Base-by-base conservation (phyloP, 176 grass and related monocot genomes). In the Zoysia japonica region DNA sequence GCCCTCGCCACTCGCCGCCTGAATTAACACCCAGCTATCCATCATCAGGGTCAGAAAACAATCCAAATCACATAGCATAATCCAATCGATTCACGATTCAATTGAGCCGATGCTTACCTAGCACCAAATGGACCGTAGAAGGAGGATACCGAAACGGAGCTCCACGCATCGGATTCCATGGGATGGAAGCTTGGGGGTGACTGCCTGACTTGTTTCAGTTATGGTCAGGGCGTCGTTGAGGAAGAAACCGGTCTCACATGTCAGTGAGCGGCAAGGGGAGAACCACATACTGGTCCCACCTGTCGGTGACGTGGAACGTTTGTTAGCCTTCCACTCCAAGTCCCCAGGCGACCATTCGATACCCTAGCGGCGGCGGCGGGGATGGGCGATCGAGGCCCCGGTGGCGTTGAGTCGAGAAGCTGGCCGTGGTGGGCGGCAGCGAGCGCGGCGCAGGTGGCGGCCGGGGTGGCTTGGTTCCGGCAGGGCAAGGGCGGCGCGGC, bases 401-500 rank as follows among this genome's bases (percentile, higher is more conserved):
- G 47, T 71, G 82, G 47, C 38, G 80, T 20, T 16, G 63, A 61
- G 37, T 63, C 39, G 55, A 12, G 35, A 57, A 49, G 11, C 14
- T 91, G 92, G 86, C 59, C 70, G 45, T 89, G 88, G 88, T 98
- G 90, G 88, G 86, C 86, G 1, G 90, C 80, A 20, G 88, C 90
- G 53, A 94, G 88, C 19, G 87, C 86, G 44, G 83, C 78, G 1
- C 92, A 98, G 75, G 38, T 44, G 6, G 66, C 73, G 0, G 50
- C 56, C 11, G 90, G 90, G 11, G 47, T 85, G 43, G 71, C 82
- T 4, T 94, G 88, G 96, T 98, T 86, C 65, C 79, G 84, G 20
- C 80, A 74, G 40, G 89, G 89, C 14, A 88, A 37, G 77, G 7
- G 79, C 41, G 92, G 89, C 46, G 9, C 51, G 45, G 89, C 74